Conservation (phyloP, 108 stramenopile genomes). For the Conticribra guillardii region DNA sequence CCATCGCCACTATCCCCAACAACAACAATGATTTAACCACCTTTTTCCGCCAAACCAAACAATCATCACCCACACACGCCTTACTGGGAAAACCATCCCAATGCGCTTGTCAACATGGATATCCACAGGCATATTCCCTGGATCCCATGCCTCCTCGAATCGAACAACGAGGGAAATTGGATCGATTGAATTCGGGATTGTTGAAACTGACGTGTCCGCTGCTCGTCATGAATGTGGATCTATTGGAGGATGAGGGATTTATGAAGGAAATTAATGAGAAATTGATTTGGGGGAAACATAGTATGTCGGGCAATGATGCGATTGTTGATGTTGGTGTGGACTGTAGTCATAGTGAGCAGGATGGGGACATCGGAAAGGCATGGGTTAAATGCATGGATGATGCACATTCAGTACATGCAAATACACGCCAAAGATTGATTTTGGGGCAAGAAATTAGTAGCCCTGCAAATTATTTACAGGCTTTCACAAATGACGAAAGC, state of each 20-base stretch:
- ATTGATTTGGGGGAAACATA: no score
- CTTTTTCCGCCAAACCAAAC: constrained; percentile 38
- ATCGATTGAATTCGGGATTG: constrained; percentile 47
- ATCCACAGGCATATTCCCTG: constrained; percentile 45
- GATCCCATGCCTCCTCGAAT: constrained; percentile 40
- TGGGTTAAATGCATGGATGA: constrained; percentile 14
- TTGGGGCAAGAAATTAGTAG: constrained; percentile 1
- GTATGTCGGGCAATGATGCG: no score
- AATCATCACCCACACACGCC: constrained; percentile 26
- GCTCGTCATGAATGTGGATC: constrained; percentile 37
- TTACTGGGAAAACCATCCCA: constrained; percentile 38
- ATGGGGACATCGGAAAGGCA: background rate
- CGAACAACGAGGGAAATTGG: background rate
- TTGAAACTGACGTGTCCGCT: constrained; percentile 50
- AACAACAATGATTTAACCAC: constrained; percentile 25
- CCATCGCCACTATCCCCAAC: no score
- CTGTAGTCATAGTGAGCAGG: no score
- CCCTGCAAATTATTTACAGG: no score
- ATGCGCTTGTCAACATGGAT: constrained; percentile 42
- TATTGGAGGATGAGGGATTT: constrained; percentile 49
- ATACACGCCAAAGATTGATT: constrained; percentile 18
- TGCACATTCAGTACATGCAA: constrained; percentile 42
- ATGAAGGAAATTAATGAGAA: constrained; percentile 28
- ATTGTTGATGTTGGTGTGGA: no score
- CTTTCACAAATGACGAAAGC: no score